Conservation (phyloP, 148 eudicot species). For the Rhododendron ferrugineum region DNA sequence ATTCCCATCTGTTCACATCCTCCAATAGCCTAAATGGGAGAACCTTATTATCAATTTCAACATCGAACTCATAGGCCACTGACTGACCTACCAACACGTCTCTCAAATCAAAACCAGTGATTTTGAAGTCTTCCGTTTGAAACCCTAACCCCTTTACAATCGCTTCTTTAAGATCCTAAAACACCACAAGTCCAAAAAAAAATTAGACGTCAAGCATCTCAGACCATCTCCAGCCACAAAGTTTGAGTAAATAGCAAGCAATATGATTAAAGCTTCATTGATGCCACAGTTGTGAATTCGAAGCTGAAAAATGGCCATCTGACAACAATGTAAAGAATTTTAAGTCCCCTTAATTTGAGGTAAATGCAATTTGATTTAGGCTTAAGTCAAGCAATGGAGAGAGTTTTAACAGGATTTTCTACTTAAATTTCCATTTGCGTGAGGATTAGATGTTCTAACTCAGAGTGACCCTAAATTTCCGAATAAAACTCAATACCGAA, state of each 20-base stretch:
- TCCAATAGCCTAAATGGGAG: conserved; percentile 78
- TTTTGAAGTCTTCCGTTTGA: conserved; percentile 46
- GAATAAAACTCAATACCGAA: not conserved
- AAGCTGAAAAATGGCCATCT: not conserved
- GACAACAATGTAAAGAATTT: not conserved
- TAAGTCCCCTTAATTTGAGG: not conserved
- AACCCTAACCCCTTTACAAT: conserved; percentile 52
- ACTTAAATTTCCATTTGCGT: not conserved
- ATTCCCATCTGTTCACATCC: conserved; percentile 88
- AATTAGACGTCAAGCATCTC: not conserved
- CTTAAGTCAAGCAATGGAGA: not conserved
- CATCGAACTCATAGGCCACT: conserved; percentile 83
- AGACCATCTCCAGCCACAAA: not conserved
- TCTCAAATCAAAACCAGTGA: conserved; percentile 48
- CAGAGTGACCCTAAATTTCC: not conserved
- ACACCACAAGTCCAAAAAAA: not conserved
- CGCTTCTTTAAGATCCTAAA: conserved; percentile 35
- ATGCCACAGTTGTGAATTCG: not conserved
- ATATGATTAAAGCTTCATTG: not conserved
- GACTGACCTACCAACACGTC: conserved; percentile 48
- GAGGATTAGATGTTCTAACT: not conserved
- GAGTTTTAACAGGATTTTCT: not conserved
- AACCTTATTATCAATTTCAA: conserved; percentile 77
- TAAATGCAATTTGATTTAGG: not conserved
- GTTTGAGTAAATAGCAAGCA: not conserved